Evolutionary conservation across 2,329 filamentous ascomycete genomes (phyloP).

Genomic region (Myriangium duriaei): DNA sequence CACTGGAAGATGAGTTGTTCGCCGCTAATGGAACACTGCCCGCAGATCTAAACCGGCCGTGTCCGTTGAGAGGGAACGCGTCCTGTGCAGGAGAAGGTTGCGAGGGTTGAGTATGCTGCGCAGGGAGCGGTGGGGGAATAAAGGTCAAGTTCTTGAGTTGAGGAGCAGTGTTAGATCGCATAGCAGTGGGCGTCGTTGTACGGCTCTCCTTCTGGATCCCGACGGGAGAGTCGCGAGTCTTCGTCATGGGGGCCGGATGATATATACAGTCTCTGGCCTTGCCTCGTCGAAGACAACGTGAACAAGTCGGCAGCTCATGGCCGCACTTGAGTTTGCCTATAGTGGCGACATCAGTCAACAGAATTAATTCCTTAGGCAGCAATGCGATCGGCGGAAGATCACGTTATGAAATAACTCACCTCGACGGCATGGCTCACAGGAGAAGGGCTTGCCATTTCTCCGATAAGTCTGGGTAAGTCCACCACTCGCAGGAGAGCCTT

Average conservation of each 20-base stretch:
- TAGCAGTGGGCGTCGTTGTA: slow-evolving; percentile 8
- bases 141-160: slow-evolving; percentile 8
- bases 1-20: slow-evolving; percentile 1
- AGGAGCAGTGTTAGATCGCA: slow-evolving; percentile 7
- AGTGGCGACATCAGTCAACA: slow-evolving; percentile 1
- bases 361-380: slow-evolving; percentile 2
- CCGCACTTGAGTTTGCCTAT: slow-evolving; percentile 25
- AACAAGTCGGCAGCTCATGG: slow-evolving; percentile 21
- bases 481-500: no score
- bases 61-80: slow-evolving; percentile 6
- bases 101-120: not conserved
- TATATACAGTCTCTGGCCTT: slow-evolving; percentile 23
- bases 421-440: slow-evolving; percentile 19
- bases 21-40: not conserved
- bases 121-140: slow-evolving; percentile 10
- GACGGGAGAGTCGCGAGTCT: slow-evolving; percentile 13
- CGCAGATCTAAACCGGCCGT: slow-evolving; percentile 6
- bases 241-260: slow-evolving; percentile 23
- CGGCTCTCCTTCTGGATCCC: slow-evolving; percentile 7
- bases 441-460: slow-evolving; percentile 24
- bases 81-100: not conserved
- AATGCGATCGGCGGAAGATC: not conserved
- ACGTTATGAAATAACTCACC: no score
- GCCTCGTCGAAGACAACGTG: slow-evolving; percentile 20
- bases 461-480: slow-evolving; percentile 13